Conservation (phyloP, 106 monocot species). For the Dendrobium catenatum region DNA sequence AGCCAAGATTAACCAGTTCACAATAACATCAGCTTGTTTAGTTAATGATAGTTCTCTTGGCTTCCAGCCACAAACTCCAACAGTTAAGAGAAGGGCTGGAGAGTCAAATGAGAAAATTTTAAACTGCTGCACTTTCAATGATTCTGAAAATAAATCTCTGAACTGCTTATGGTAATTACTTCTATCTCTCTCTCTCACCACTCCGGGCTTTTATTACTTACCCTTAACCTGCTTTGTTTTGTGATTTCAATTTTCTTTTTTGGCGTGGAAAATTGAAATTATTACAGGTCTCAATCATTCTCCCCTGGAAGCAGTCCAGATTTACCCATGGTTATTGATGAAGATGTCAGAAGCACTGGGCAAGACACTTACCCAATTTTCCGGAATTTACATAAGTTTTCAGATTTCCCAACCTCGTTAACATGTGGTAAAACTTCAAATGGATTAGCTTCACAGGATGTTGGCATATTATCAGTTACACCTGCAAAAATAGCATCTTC, state of each 20-base stretch:
- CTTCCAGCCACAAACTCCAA: not conserved
- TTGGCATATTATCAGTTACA: not conserved
- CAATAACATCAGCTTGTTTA: not conserved
- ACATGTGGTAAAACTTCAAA: constrained; percentile 23
- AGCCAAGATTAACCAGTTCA: constrained; percentile 5
- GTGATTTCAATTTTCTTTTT: not conserved
- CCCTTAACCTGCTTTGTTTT: not conserved
- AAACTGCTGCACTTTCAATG: not conserved
- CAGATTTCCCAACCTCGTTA: constrained; percentile 12
- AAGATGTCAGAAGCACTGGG: not conserved
- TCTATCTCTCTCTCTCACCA: not conserved
- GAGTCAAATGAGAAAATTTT: constrained; percentile 13
- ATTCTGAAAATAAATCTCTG: constrained; percentile 19
- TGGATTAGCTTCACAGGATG: not conserved
- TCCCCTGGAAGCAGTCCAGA: constrained; percentile 19
- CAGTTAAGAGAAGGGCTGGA: not conserved
- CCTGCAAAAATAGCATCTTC: not conserved
- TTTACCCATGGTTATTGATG: not conserved
- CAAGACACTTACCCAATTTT: not conserved
- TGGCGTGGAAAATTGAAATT: not conserved
- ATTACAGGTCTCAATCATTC: not conserved
- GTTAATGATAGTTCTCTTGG: not conserved
- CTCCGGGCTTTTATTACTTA: too few relatives aligned
- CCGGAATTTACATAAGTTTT: constrained; percentile 3
- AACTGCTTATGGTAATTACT: constrained; percentile 22